These are phyloP conservation scores for Penicillium rolfsii DNA, from an alignment of 2,329 filamentous ascomycete species.

Conservation along the genomic window DNA sequence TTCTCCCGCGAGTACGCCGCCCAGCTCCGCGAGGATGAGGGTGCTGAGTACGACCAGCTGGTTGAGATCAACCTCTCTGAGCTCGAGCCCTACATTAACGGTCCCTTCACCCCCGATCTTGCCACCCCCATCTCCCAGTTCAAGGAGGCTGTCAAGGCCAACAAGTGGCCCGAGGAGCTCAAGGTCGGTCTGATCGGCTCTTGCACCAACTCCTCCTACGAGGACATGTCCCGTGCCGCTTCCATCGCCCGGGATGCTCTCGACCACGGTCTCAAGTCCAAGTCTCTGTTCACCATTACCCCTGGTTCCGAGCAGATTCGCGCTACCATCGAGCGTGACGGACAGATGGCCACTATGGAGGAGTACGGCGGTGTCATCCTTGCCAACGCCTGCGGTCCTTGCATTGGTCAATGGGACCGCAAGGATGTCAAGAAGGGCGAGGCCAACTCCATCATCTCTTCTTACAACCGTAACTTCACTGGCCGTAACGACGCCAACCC, in stretches of 20 bases:
- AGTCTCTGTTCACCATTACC: constrained; percentile 91
- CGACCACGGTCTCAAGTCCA: constrained; percentile 85
- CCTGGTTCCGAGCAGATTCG: constrained; percentile 96
- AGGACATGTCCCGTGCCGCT: constrained; percentile 97
- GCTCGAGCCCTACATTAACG: constrained; percentile 95
- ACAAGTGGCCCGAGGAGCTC: constrained; percentile 88
- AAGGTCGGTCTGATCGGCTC: constrained; percentile 94
- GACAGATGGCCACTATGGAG: constrained; percentile 82
- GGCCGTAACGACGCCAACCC: constrained; percentile 97
- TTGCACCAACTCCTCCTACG: constrained; percentile 98
- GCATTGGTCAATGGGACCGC: constrained; percentile 95
- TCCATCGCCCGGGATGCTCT: constrained; percentile 89
- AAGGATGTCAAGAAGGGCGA: constrained; percentile 92
- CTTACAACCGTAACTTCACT: constrained; percentile 99
- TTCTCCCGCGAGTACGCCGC: constrained; percentile 65
- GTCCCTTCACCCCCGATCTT: constrained; percentile 93
- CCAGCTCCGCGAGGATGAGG: constrained; percentile 72
- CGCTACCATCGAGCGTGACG: constrained; percentile 86
- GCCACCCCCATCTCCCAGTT: constrained; percentile 91
- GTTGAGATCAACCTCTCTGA: constrained; percentile 88
- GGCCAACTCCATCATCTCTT: constrained; percentile 95
- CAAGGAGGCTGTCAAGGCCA: constrained; percentile 77
- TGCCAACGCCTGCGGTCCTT: constrained; percentile 92
- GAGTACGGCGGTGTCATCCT: constrained; percentile 85
- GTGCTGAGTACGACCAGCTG: constrained; percentile 84